Percentiles rank a stretch among this genome's conserved stretches.
phyloP scores from a whole-genome alignment of 306 rosid species.

The Fragaria nilgerrensis region DNA sequence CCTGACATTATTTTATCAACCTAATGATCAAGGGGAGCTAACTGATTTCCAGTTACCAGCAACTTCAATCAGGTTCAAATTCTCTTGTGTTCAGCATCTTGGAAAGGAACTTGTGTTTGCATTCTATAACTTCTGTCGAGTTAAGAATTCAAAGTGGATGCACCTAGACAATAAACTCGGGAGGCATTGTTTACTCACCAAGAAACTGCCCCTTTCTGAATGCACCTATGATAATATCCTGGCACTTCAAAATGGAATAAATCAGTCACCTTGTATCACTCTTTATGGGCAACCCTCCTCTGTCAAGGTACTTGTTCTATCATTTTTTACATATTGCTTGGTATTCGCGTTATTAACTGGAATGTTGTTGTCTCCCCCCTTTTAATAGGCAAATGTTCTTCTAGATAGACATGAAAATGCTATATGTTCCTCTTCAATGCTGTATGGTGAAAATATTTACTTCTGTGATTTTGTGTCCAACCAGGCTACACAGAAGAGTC shows the following conservation, averaged over 20 bases:
- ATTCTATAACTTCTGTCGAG: conserved; percentile 58
- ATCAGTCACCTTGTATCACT: conserved; percentile 33
- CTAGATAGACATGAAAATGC: conserved; percentile 18
- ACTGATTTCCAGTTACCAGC: conserved; percentile 61
- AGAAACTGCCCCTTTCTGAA: conserved; percentile 71
- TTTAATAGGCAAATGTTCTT: background rate
- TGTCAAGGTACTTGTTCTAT: conserved; percentile 52
- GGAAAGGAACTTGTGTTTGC: conserved; percentile 75
- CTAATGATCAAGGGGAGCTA: conserved; percentile 44
- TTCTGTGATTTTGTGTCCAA: conserved; percentile 24
- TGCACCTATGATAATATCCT: conserved; percentile 89
- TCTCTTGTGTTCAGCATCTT: conserved; percentile 50
- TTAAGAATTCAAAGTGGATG: conserved; percentile 66
- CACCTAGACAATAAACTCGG: conserved; percentile 60
- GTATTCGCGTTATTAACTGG: background rate
- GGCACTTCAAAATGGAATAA: conserved; percentile 61
- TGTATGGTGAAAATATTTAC: conserved; percentile 26
- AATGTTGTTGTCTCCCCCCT: background rate
- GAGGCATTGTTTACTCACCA: conserved; percentile 64
- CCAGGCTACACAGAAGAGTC: conserved; percentile 53
- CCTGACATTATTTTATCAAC: conserved; percentile 52
- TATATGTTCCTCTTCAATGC: conserved; percentile 10
- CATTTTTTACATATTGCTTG: conserved; percentile 10
- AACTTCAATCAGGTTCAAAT: conserved; percentile 78
- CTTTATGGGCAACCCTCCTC: conserved; percentile 31